These are phyloP conservation scores for Juncus inflexus DNA, from an alignment of 176 grass and related monocot genomes.

Conservation along the genomic window DNA sequence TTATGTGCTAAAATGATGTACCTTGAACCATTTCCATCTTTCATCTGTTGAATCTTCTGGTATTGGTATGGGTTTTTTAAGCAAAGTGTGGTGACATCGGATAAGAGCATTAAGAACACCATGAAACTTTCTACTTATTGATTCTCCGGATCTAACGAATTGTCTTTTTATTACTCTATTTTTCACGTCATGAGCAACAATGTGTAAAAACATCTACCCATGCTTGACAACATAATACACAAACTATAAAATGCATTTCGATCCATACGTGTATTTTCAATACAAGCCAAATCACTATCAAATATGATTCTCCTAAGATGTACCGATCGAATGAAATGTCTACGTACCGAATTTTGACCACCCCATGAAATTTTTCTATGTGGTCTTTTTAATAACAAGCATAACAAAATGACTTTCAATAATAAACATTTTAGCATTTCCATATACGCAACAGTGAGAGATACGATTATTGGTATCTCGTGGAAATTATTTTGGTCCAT, in stretches of 20 bases:
- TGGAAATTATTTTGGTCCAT: too few relatives aligned
- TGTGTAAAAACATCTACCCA: not conserved
- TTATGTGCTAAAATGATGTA: not conserved
- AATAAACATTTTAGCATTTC: too few relatives aligned
- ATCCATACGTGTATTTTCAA: constrained; percentile 7
- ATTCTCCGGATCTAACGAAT: constrained; percentile 5
- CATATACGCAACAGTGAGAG: too few relatives aligned
- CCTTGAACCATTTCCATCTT: constrained; percentile 3
- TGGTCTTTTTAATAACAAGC: too few relatives aligned
- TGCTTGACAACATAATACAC: not conserved
- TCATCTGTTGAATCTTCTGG: not conserved
- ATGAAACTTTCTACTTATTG: not conserved
- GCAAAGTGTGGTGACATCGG: not conserved
- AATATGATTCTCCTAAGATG: not conserved
- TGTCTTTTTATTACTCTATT: constrained; percentile 2
- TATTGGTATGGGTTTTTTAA: not conserved
- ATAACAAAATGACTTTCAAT: too few relatives aligned
- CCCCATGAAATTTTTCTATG: too few relatives aligned
- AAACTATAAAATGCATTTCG: not conserved
- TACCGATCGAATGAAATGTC: too few relatives aligned
- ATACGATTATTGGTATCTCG: too few relatives aligned
- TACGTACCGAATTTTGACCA: too few relatives aligned
- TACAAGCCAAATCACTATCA: not conserved
- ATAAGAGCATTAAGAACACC: not conserved
- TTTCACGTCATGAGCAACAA: constrained; percentile 11